Conservation (phyloP, 2,329 filamentous ascomycete genomes). For the Lasiodiplodia sp. region DNA sequence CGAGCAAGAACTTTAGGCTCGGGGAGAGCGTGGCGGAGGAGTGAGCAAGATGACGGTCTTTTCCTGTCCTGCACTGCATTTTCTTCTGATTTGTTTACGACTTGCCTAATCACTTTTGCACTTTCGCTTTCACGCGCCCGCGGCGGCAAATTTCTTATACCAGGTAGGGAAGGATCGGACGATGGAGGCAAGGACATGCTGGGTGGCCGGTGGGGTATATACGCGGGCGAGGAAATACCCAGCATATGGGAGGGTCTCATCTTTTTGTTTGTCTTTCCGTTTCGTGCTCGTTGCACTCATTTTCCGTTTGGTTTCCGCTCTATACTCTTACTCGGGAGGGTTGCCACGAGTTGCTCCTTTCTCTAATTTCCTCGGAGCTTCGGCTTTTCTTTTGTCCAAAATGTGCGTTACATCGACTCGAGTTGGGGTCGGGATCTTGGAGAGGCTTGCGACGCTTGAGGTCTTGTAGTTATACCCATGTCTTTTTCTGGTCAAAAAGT, state of each 20-base stretch:
- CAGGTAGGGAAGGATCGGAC: slow-evolving; percentile 9
- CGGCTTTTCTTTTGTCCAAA: slow-evolving; percentile 24
- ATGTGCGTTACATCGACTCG: background rate
- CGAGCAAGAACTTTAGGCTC: slow-evolving; percentile 57
- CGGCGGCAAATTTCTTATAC: slow-evolving; percentile 18
- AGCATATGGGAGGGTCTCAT: slow-evolving; percentile 17
- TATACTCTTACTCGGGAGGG: background rate
- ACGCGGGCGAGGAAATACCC: slow-evolving; percentile 14
- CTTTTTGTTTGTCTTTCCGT: background rate
- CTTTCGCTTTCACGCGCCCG: slow-evolving; percentile 10
- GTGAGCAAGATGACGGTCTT: slow-evolving; percentile 18
- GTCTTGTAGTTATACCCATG: slow-evolving; percentile 28
- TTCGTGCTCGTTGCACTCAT: slow-evolving; percentile 5
- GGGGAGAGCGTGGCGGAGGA: slow-evolving; percentile 33
- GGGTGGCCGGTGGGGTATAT: background rate
- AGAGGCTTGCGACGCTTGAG: background rate
- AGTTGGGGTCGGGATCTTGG: background rate
- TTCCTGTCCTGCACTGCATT: background rate
- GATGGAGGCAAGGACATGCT: slow-evolving; percentile 1
- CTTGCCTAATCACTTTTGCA: slow-evolving; percentile 19
- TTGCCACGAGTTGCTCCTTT: background rate
- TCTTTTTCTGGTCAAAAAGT: slow-evolving; percentile 25
- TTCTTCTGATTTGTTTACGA: slow-evolving; percentile 22
- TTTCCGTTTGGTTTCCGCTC: background rate
- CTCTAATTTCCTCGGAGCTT: background rate